Conservation (phyloP, 1,284 basidiomycete species). For the Leccinum fallax region DNA sequence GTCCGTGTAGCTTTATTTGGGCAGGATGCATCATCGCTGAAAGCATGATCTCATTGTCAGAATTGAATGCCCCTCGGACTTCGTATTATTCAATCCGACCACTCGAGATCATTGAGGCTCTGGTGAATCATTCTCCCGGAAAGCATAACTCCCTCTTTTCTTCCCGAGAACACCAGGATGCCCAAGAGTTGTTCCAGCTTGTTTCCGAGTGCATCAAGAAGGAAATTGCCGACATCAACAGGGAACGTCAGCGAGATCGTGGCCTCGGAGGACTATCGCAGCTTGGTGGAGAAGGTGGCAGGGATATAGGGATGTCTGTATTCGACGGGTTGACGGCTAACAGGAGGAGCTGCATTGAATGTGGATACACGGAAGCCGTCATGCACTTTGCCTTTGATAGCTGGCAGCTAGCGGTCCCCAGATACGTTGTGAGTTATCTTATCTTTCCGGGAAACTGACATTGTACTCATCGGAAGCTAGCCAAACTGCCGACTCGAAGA, state of each 20-base stretch:
- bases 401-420: conserved; percentile 78
- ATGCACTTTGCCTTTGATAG: conserved; percentile 87
- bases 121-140: conserved; percentile 58
- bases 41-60: conserved; percentile 38
- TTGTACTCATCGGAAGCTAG: conserved; percentile 34
- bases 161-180: conserved; percentile 91
- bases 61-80: conserved; percentile 70
- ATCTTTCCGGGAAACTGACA: background rate
- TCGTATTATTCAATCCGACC: conserved; percentile 68
- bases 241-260: conserved; percentile 64
- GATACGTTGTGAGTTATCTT: conserved; percentile 47
- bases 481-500: conserved; percentile 66
- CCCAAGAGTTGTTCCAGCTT: conserved; percentile 93
- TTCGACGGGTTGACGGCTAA: conserved; percentile 87
- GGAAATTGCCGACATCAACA: conserved; percentile 68
- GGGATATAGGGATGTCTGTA: conserved; percentile 60
- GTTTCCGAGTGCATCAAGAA: conserved; percentile 86
- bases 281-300: conserved; percentile 35
- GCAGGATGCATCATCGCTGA: conserved; percentile 14
- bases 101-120: conserved; percentile 67
- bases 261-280: conserved; percentile 60
- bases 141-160: conserved; percentile 70
- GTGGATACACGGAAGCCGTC: conserved; percentile 87
- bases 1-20: conserved; percentile 42
- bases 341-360: conserved; percentile 75